Evolutionary conservation across 169 alveolate genomes (phyloP), one percentile per base, ranked within the genome.

Genomic region (Plasmodium gallinaceum): DNA sequence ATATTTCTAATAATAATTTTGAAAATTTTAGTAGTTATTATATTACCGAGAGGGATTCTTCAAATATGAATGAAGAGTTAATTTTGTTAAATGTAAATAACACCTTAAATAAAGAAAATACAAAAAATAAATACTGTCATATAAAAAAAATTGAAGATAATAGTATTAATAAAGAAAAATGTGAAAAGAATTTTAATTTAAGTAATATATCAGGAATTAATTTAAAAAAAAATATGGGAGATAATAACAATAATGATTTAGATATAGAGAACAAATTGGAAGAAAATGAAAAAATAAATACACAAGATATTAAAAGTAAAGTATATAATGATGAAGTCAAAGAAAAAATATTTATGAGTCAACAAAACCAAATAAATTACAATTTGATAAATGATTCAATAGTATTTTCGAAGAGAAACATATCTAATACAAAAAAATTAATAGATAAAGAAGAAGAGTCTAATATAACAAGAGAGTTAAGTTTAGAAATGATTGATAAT

Each of bases 381-480:
- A 37, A 39, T 18, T 26, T 65, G 0, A 18, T 65, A 7, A 54
- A 51, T 7, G 14, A 45, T 61, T 32, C 39, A 32, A 32, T 4
- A 32, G 39, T 32, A 32, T 32, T 32, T 2, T 32, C 39, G 6
- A n/a, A 46, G 10, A 42, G 7, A 26, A 60, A 4, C 18, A 7
- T 54, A 54, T 54, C 22, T 54, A 18, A 16, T 54, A 54, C 16
- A n/a, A 7, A 74, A 6, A 62, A 58, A 5, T 14, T 43, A 20
- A 18, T 48, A 26, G 42, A 32, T 5, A 71, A 71, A 71, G 65
- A 71, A 42, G 88, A 74, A 42, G 70, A 74, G 26, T 60, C 62
- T 22, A 58, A 22, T 9, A 12, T 58, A 48, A 74, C 72, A 14
- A 66, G 60, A 32, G 88, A 74, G 46, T 22, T 74, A 7, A 74